Evolutionary conservation across 2,329 filamentous ascomycete species (phyloP), one percentile per base, ranked within the genome.

Genomic region (Harringtonia lauricola): DNA sequence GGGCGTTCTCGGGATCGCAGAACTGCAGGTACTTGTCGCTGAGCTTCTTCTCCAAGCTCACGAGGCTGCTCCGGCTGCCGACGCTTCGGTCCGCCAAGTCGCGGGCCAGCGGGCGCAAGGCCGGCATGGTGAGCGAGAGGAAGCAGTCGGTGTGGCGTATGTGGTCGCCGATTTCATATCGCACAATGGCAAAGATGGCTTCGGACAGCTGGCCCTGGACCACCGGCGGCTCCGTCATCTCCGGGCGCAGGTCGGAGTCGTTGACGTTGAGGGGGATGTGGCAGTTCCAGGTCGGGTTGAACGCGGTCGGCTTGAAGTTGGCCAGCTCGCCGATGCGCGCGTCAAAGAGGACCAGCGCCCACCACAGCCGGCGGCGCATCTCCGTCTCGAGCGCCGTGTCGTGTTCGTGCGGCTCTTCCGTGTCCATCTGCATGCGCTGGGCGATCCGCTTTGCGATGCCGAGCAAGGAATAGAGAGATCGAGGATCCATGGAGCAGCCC

Each of bases 351-450:
- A 81, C 69, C 14, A 88, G 65, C 29, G 78, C 75, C 81, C 81
- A 87, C 82, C 81, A 86, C 2, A 87, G 63, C 31, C 83, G 70
- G 40, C 82, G 73, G n/a, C 81, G 72, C 59, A 83, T 72, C 59
- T 86, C 82, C 4, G 76, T 71, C 53, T 86, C 81, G 43, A 79
- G 83, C 26, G 66, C 71, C 4, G 60, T 64, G 3, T 76, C 52
- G 49, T 57, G 52, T 41, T 71, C 72, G 44, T 74, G 66, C 2
- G 63, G 64, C 2, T 72, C 68, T 54, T 86, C 81, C 31, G 67
- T 71, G 49, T 86, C 77, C n/a, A 86, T 65, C 4, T 80, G 79
- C 62, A 86, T 73, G 4, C 79, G 71, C 52, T 82, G 76, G 12
- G 76, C 81, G 40, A 83, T 76, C 41, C 81, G 77, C 22, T 84